These are phyloP conservation scores for Copromyces sp. DNA, from an alignment of 495 filamentous ascomycete species.

Conservation along the genomic window DNA sequence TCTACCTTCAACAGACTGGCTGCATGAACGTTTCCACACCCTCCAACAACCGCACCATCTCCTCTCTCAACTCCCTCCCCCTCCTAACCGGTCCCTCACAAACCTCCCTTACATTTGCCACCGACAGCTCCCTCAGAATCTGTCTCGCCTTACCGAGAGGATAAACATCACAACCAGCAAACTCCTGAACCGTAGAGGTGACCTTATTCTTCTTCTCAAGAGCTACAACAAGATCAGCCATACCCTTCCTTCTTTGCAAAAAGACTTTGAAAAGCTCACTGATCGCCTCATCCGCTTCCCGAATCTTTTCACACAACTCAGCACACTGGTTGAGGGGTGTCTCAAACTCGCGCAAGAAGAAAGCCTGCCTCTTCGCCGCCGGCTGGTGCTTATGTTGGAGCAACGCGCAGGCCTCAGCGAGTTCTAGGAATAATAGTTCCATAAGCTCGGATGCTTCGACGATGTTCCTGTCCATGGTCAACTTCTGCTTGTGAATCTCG, in stretches of 20 bases:
- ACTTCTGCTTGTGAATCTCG: background rate
- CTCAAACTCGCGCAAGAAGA: background rate
- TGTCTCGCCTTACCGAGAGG: background rate
- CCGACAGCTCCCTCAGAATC: background rate
- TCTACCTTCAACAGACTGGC: background rate
- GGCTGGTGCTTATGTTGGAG: background rate
- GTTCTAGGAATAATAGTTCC: fast-evolving
- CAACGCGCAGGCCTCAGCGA: background rate
- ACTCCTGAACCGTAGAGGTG: background rate
- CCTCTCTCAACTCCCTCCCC: background rate
- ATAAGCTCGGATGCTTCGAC: background rate
- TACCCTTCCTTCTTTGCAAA: background rate
- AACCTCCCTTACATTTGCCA: background rate
- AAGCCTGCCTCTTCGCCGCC: background rate
- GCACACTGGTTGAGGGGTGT: background rate
- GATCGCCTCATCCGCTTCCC: fast-evolving
- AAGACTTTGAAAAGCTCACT: background rate
- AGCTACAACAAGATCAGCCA: background rate
- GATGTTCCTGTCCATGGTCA: background rate
- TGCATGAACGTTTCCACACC: background rate
- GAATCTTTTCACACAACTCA: background rate
- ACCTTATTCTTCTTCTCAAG: background rate
- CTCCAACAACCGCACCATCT: background rate
- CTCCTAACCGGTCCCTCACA: background rate
- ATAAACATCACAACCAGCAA: background rate